These are phyloP conservation scores for Saccharomyces hybrid DNA, from an alignment of 1,139 yeast genomes.

Conservation along the genomic window DNA sequence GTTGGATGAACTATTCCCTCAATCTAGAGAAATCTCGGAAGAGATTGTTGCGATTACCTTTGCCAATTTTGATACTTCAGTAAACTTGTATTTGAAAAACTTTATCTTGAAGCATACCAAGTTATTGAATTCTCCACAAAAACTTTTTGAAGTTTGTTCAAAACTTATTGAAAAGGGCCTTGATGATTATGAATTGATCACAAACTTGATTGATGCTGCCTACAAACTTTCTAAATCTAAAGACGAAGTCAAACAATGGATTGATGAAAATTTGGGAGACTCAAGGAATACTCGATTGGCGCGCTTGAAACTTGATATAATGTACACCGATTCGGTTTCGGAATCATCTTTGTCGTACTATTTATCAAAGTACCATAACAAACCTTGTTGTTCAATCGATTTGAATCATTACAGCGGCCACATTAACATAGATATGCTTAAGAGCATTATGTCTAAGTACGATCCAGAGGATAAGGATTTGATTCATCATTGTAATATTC, in stretches of 20 bases:
- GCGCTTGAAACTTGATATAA: conserved; percentile 21
- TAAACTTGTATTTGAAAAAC: conserved; percentile 29
- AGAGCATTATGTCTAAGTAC: conserved; percentile 6
- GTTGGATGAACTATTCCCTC: conserved; percentile 22
- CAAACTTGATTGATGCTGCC: conserved; percentile 18
- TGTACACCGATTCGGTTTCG: conserved; percentile 11
- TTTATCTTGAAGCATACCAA: conserved; percentile 21
- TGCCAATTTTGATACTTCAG: conserved; percentile 19
- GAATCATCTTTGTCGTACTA: conserved; percentile 18
- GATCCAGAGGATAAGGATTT: conserved; percentile 9
- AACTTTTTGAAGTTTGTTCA: conserved; percentile 15
- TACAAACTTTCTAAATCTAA: conserved; percentile 11
- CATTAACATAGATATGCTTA: conserved; percentile 8
- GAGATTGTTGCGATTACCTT: conserved; percentile 21
- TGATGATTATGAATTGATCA: conserved; percentile 27
- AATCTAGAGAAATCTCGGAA: conserved; percentile 12
- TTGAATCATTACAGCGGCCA: conserved; percentile 12
- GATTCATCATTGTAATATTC: conserved; percentile 23
- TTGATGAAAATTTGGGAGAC: conserved; percentile 16
- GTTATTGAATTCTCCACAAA: conserved; percentile 10
- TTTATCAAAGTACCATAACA: conserved; percentile 24
- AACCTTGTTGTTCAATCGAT: conserved; percentile 29
- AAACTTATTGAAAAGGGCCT: conserved; percentile 16
- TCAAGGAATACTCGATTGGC: conserved; percentile 27
- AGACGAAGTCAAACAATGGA: conserved; percentile 11